Base-by-base conservation (phyloP, 2,329 filamentous ascomycete genomes). In the Dryadomyces sulphureus region DNA sequence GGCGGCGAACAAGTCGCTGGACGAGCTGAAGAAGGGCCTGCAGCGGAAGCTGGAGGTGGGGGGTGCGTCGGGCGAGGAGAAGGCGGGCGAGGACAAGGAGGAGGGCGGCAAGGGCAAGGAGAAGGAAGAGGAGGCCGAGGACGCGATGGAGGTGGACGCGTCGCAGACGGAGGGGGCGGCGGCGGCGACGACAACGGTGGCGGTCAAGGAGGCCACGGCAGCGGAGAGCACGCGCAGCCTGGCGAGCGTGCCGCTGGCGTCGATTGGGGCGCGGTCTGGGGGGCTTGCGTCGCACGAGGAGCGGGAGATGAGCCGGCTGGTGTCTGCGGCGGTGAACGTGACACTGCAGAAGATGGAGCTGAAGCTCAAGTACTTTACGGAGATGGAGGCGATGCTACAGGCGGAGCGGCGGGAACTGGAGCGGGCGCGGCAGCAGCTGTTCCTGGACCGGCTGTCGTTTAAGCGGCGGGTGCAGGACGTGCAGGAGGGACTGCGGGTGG, bases 261-360 rank as follows among this genome's bases (percentile, higher is more conserved):
- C 89, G 8, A 83, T 90, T 51, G 89, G 89, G 12, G 88, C 86
- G 2, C 84, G 92, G 50, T 78, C 89, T 2, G 83, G 84, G 7
- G 92, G 83, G 4, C 78, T 98, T 30, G 89, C 90, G 24, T 95
- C 90, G 3, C 88, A 96, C 55, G 90, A 96, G 62, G 92, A 98
- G 63, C 84, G 93, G 48, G 88, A 95, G 64, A 92, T 96, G 77
- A 94, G 89, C 19, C 84, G 88, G 16, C 77, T 96, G 41, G 86
- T 98, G 9, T 90, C 88, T 2, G 84, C 88, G 6, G 87, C 88
- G 0, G 86, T 94, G 45, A 98, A 98, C 59, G 73, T 94, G 12
- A 90, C 86, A n/a, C 70, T 96, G 30, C 83, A 94, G 59, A 98
- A 98, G 65, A 79, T 96, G 51, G 88, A 96, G 64, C 70, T 96